Percentiles rank a stretch among this genome's conserved stretches.
These are phyloP conservation scores for Aspergillus luchuensis DNA, from an alignment of 2,329 filamentous ascomycete genomes.

Conservation along the genomic window DNA sequence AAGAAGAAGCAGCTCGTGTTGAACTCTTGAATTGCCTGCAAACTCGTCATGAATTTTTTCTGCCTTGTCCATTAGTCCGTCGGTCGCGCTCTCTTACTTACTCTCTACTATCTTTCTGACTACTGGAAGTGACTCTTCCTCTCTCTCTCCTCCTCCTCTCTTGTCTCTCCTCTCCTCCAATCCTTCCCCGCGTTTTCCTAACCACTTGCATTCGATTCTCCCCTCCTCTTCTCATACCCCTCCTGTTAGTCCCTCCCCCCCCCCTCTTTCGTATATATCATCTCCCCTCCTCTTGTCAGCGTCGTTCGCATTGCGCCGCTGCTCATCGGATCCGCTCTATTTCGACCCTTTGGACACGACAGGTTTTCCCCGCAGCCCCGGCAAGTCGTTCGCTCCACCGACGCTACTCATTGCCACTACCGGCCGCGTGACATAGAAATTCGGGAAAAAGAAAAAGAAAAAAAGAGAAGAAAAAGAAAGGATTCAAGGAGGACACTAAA, in stretches of 20 bases:
- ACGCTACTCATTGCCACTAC: background rate
- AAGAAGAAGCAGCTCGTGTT: background rate
- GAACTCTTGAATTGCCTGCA: too few relatives aligned
- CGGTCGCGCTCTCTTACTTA: background rate
- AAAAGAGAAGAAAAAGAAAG: background rate
- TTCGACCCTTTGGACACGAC: background rate
- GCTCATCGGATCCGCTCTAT: slow-evolving; percentile 1
- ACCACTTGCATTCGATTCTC: background rate
- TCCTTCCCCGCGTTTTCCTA: background rate
- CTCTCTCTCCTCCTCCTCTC: background rate
- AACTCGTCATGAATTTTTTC: too few relatives aligned
- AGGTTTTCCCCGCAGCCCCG: slow-evolving; percentile 18
- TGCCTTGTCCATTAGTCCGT: too few relatives aligned
- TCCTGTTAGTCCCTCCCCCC: background rate
- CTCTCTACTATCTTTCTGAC: background rate
- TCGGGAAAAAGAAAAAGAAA: slow-evolving; percentile 1
- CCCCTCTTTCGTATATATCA: background rate
- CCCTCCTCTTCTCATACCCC: background rate
- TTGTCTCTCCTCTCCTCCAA: background rate
- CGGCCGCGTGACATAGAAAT: background rate
- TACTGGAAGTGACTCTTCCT: too few relatives aligned
- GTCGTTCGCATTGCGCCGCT: background rate
- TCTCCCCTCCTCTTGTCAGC: background rate
- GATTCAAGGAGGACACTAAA: too few relatives aligned
- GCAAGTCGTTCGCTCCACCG: slow-evolving; percentile 17